Conservation (phyloP, 2,329 filamentous ascomycete species). For the Penicillium sp. region DNA sequence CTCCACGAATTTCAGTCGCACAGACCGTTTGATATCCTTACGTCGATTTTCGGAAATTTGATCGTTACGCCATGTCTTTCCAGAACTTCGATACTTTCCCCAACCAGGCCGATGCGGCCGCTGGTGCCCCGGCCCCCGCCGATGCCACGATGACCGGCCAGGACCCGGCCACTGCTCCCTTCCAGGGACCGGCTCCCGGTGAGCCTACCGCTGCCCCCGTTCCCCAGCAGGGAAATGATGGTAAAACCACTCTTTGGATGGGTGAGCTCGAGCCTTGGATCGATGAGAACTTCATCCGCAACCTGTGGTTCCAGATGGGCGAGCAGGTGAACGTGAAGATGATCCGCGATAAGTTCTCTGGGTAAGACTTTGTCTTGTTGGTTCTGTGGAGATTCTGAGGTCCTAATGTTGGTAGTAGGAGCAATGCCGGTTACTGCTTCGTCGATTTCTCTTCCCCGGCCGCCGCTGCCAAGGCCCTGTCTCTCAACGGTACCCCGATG, state of each 20-base stretch:
- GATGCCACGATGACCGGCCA: conserved; percentile 53
- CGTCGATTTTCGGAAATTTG: conserved; percentile 22
- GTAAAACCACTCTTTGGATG: conserved; percentile 67
- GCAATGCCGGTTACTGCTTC: conserved; percentile 97
- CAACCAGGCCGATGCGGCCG: conserved; percentile 54
- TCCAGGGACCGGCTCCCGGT: conserved; percentile 46
- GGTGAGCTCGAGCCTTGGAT: conserved; percentile 98
- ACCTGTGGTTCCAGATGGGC: conserved; percentile 85
- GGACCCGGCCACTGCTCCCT: conserved; percentile 51
- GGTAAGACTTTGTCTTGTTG: conserved; percentile 52
- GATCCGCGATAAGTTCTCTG: conserved; percentile 98
- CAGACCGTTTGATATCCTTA: conserved; percentile 31
- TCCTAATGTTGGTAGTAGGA: conserved; percentile 49
- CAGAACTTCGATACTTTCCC: conserved; percentile 60
- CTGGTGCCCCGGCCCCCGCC: conserved; percentile 45
- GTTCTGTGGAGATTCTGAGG: conserved; percentile 12
- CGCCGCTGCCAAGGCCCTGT: conserved; percentile 84
- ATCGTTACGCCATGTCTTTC: conserved; percentile 55
- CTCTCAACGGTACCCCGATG: conserved; percentile 78
- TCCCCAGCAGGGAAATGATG: conserved; percentile 49
- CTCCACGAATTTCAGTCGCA: conserved; percentile 36
- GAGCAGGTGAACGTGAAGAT: conserved; percentile 98
- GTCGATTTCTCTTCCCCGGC: conserved; percentile 82
- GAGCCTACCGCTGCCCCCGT: conserved; percentile 38
- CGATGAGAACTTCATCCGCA: conserved; percentile 97